Base-by-base conservation (phyloP, 345 rosid genomes). In the Capsella bursapastoris region DNA sequence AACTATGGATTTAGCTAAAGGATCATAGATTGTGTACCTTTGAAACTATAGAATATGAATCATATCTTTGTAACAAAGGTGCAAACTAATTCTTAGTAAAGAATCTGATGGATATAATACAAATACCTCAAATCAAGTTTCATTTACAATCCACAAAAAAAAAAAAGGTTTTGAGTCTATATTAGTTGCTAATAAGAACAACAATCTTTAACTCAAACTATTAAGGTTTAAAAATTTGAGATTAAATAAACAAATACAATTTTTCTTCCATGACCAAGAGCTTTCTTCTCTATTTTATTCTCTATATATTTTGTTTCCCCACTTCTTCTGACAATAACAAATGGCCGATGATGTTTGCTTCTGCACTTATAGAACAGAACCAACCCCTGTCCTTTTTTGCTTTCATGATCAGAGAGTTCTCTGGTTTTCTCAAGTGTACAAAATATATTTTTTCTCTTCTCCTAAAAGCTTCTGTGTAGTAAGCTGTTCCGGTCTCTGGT, bases 281-380 rank as follows among this genome's bases (percentile, higher is more conserved):
- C 79, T 56, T 76, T 70, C 70, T 76, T 76, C 64, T 45, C 64
- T 44, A 44, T 12, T 63, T 62, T 50, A 48, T 73, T 57, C 78
- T 66, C 44, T 74, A 31, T 57, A 27, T 37, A 28, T 66, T 37
- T 44, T 14, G 27, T 62, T 40, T 4, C 50, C 50, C 8, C 4
- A 16, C 25, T 55, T 53, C 37, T 73, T 32, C 64, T 8, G 41
- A 43, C 50, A 43, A 50, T 25, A 60, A 61, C 74, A 75, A 32
- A 68, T 68, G 74, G 49, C 64, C 29, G 31, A 59, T 59, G 73
- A 6, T 60, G 41, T 43, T 34, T 55, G 53, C 65, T 76, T 76
- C 59, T 48, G 40, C 48, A 53, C 43, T 15, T 38, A 43, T 6
- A 57, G 58, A 73, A 65, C 71, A 48, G 7, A 35, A 48, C 78